These are phyloP conservation scores for Clavispora carvajalis DNA, from an alignment of 805 yeast species.

Conservation along the genomic window DNA sequence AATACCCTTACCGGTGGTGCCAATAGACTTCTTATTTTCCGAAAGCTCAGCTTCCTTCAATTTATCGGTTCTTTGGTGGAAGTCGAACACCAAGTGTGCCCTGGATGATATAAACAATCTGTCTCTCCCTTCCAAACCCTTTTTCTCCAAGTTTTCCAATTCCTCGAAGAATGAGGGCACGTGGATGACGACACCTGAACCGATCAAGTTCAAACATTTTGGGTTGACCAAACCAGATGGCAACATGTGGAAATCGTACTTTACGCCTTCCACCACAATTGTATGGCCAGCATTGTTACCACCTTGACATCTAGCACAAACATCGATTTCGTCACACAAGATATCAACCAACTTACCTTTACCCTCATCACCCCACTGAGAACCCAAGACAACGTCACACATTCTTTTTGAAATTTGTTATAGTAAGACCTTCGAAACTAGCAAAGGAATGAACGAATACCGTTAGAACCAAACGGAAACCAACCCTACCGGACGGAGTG, in stretches of 20 bases:
- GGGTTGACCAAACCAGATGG: conserved; percentile 98
- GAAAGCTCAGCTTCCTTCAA: conserved; percentile 89
- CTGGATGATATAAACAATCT: conserved; percentile 86
- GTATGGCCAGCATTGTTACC: conserved; percentile 99
- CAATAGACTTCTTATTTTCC: conserved; percentile 76
- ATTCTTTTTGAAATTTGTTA: conserved; percentile 23
- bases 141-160: conserved; percentile 70
- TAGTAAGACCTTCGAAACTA: conserved; percentile 12
- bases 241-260: conserved; percentile 97
- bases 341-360: conserved; percentile 96
- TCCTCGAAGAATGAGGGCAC: conserved; percentile 90
- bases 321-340: conserved; percentile 90
- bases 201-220: conserved; percentile 82
- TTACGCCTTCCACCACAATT: conserved; percentile 80
- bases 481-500: neutral
- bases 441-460: conserved; percentile 23
- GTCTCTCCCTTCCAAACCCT: conserved; percentile 72
- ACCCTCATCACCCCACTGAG: conserved; percentile 99
- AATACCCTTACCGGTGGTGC: conserved; percentile 98
- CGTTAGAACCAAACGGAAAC: conserved; percentile 23
- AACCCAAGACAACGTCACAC: conserved; percentile 92
- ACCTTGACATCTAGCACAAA: conserved; percentile 97
- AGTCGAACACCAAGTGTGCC: conserved; percentile 94
- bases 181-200: conserved; percentile 95
- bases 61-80: conserved; percentile 96